These are phyloP conservation scores for Candida nonsorbophila DNA, from an alignment of 805 yeast genomes.

Conservation along the genomic window DNA sequence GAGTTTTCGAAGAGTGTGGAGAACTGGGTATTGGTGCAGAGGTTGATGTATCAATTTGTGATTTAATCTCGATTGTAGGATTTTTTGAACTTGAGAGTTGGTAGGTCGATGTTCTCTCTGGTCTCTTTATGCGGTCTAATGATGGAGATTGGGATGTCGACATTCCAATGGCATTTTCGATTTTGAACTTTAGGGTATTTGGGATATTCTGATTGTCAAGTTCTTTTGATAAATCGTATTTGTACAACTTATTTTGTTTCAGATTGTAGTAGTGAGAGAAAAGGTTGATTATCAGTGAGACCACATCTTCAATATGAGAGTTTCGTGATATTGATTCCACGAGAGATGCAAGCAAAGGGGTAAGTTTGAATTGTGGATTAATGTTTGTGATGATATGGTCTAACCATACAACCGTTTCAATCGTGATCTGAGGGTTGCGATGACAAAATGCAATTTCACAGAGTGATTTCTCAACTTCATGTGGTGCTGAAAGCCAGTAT, in stretches of 20 bases:
- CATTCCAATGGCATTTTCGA: conserved; percentile 1
- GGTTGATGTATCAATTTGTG: too few relatives aligned
- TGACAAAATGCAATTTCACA: conserved; percentile 39
- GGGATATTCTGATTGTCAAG: conserved; percentile 29
- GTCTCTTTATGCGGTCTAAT: too few relatives aligned
- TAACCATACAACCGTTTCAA: conserved; percentile 43
- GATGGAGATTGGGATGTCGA: too few relatives aligned
- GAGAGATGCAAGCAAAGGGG: conserved; percentile 16
- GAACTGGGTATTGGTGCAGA: too few relatives aligned
- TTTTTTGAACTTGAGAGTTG: too few relatives aligned
- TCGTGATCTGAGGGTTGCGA: conserved; percentile 29
- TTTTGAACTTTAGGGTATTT: conserved; percentile 7
- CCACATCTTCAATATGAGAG: conserved; percentile 2
- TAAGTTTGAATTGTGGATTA: conserved; percentile 27
- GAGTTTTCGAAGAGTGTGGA: too few relatives aligned
- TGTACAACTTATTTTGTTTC: conserved; percentile 33
- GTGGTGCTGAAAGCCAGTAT: conserved; percentile 50
- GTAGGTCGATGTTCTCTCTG: too few relatives aligned
- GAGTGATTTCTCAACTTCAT: conserved; percentile 41
- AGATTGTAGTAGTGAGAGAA: conserved; percentile 22
- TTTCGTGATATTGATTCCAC: conserved; percentile 1
- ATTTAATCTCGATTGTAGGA: too few relatives aligned
- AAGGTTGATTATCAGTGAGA: conserved; percentile 12
- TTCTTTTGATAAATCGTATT: conserved; percentile 39
- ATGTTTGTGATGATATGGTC: conserved; percentile 31